Evolutionary conservation across 2,329 filamentous ascomycete genomes (phyloP), one percentile per base, ranked within the genome.

Genomic region (Amylocarpus encephaloides): DNA sequence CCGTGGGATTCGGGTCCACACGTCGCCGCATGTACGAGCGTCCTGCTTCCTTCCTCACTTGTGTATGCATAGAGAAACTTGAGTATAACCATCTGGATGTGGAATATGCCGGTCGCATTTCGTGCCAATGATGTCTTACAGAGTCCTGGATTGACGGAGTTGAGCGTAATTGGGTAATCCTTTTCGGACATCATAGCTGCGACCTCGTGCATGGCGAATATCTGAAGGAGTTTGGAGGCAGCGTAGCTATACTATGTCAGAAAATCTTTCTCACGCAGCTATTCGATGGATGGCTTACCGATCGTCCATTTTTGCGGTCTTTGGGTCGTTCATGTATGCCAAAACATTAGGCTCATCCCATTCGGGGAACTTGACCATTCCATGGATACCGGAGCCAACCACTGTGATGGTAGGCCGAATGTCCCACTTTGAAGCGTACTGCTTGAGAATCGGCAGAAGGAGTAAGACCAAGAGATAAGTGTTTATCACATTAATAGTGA

Each of bases 181-280:
- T 47, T 44, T 6, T 19, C 13, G 6, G 48, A 49, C 36, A 62
- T n/a, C 54, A 53, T 0, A 51, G 58, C 40, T 35, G 62, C 62
- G 15, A 67, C 49, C 16, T 62, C 49, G 3, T 60, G 59, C 35
- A 57, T 41, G 22, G 55, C 54, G 11, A 61, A 44, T 2, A 57
- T 48, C 43, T 62, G 52, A 39, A 66, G 39, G n/a, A 67, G 47
- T 45, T 66, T 66, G 35, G 60, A 60, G 19, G 67, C 51, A 10
- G 59, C 49, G 34, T 67, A 67, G 44, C 64, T 59, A 19, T 5
- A 16, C 7, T 43, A 32, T 10, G 19, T 52, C 12, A 50, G 43
- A 29, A 33, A 3, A 48, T 49, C 1, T 26, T n/a, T 33, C 3
- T 36, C 22, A 22, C 3, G 26, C 11, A 32, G 22, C 22, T 35